These are phyloP conservation scores for Microbotryomycetes sp. DNA, from an alignment of 1,284 basidiomycete genomes.

Conservation along the genomic window DNA sequence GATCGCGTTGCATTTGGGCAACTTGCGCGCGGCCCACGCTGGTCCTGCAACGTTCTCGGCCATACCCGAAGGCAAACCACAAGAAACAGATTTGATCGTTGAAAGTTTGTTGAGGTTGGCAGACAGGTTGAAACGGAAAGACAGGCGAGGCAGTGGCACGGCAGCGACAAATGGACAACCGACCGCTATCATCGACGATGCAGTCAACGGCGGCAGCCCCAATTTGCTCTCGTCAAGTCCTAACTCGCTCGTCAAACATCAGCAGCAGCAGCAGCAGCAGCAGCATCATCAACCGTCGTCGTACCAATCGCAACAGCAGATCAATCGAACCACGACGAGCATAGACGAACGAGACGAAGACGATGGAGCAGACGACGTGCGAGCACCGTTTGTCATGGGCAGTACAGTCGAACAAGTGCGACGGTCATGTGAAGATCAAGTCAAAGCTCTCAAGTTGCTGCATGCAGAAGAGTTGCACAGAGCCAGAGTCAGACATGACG, in stretches of 20 bases:
- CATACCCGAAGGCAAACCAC: conserved; percentile 15
- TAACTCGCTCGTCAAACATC: no score
- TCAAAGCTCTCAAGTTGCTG: conserved; percentile 30
- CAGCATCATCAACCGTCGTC: no score
- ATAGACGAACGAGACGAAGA: not conserved
- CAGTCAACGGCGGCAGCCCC: not conserved
- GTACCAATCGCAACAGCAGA: not conserved
- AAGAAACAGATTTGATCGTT: conserved; percentile 33
- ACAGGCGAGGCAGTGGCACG: not conserved
- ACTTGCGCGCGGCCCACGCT: conserved; percentile 21
- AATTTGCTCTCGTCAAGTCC: no score
- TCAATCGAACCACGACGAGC: not conserved
- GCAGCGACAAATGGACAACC: not conserved
- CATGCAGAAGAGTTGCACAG: conserved; percentile 30
- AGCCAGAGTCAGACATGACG: conserved; percentile 30
- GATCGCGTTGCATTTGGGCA: conserved; percentile 30
- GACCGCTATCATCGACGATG: not conserved
- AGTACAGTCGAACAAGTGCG: conserved; percentile 27
- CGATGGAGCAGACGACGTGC: not conserved
- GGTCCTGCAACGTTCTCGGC: conserved; percentile 21
- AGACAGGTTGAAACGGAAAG: conserved; percentile 10
- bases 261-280: no score
- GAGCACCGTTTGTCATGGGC: conserved; percentile 13
- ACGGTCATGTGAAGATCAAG: conserved; percentile 21
- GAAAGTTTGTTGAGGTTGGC: conserved; percentile 16